Percentiles rank a stretch among this genome's conserved stretches.
Conservation (phyloP, 495 filamentous ascomycete genomes). For the Aspergillus heteromorphus region DNA sequence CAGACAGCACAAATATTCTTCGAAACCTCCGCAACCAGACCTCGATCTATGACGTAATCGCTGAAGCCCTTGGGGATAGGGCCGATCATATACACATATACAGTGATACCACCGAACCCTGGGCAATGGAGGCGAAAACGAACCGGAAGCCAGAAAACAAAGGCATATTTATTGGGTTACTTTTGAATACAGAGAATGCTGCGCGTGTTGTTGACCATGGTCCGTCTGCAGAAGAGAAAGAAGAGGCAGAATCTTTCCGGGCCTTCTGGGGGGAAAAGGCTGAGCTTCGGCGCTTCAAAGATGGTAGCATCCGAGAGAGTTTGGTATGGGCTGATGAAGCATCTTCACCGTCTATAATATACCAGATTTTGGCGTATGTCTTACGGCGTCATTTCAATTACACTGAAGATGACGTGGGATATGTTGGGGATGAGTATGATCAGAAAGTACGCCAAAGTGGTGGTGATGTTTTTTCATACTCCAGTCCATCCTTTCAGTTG, state of each 20-base stretch:
- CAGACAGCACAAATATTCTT: conserved; percentile 26
- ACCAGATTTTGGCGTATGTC: conserved; percentile 76
- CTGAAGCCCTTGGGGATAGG: conserved; percentile 67
- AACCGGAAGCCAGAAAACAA: conserved; percentile 20
- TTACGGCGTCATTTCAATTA: conserved; percentile 58
- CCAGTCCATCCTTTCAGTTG: conserved; percentile 47
- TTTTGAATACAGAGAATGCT: conserved; percentile 65
- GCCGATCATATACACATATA: conserved; percentile 58
- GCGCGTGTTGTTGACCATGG: conserved; percentile 77
- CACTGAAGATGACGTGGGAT: conserved; percentile 45
- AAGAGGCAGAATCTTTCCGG: conserved; percentile 41
- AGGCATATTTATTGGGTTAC: conserved; percentile 56
- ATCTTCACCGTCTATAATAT: conserved; percentile 57
- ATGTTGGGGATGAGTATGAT: conserved; percentile 58
- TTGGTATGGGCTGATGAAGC: conserved; percentile 70
- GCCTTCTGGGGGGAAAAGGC: conserved; percentile 52
- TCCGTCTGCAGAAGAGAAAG: conserved; percentile 70
- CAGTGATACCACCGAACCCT: conserved; percentile 30
- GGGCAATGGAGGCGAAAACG: conserved; percentile 28
- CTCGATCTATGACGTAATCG: conserved; percentile 54
- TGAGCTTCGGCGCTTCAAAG: conserved; percentile 51
- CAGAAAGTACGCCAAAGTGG: conserved; percentile 46
- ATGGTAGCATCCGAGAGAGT: conserved; percentile 56
- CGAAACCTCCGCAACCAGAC: conserved; percentile 27
- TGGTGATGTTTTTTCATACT: conserved; percentile 30